Base-by-base conservation (phyloP, 1,284 basidiomycete species). In the Boletus calvinii region DNA sequence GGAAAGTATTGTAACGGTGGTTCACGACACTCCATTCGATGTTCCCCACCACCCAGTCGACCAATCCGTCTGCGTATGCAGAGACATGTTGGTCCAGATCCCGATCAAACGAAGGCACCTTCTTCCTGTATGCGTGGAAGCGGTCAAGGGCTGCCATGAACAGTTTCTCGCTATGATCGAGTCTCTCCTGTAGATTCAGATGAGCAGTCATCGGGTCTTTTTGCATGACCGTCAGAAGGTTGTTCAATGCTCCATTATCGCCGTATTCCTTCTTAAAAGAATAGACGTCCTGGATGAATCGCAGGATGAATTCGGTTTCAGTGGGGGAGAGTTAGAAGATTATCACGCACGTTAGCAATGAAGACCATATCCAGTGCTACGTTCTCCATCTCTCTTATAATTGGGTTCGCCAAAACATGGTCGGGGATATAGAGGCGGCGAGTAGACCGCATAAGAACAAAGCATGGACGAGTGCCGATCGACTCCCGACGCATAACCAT, bases 221-320 rank as follows among this genome's bases (percentile, higher is more conserved):
- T 17, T 52, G 46, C 34, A 63, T 65, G 29, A 63, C 55, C 10
- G 57, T 63, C 44, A 63, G 41, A 46, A 63, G 54, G 32, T 66
- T 66, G 44, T 65, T 67, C 48, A 62, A 35, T 24, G 64, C 64
- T 5, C 66, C 64, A 15, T 65, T 61, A n/a, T 67, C 60, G 17
- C 56, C 53, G 13, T 46, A 52, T 45, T 68, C 64, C 42, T 66
- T 66, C 50, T 66, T 66, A 54, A 62, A 66, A 15, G 64, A 67
- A 32, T 59, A 66, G 32, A 67, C 59, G 17, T 69, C 67, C 65
- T 66, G 17, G 8, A 29, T 26, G n/a, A 40, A 26, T 26, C 12
- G 18, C 5, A 38, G 18, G 11, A 6, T 6, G n/a, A 24, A 2
- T n/a, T 45, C n/a, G 15, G 4, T 30, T 32, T 38, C 44, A 40